Base-by-base conservation (phyloP, 2,329 filamentous ascomycete species). In the Sporothrix humicola region DNA sequence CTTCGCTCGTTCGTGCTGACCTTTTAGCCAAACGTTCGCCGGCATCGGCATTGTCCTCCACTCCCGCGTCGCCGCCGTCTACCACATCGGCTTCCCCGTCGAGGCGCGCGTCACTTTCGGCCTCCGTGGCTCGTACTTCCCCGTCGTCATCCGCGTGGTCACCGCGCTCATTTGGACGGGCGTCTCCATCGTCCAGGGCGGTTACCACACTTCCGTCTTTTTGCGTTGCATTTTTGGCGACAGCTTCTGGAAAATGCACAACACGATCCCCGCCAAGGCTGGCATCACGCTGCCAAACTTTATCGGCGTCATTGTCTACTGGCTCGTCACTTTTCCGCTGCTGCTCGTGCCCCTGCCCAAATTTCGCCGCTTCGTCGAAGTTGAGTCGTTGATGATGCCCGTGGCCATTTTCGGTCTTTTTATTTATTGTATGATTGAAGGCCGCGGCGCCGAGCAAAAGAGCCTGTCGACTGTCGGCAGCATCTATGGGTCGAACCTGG, bases 121-220 rank as follows among this genome's bases (percentile, higher is more conserved):
- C 1, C 37, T 71, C 12, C 20, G 42, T 12, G 94, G 94, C 0
- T 91, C 90, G 74, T 80, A 81, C 76, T 86, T 84, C 82, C 83
- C 84, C 1, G 81, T 79, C 9, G 80, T 83, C 72, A 83, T 83
- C 73, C 79, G 84, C 31, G 83, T 82, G 6, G 80, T 83, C 7
- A 84, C 86, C 4, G 86, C 85, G 75, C 85, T 87, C 73, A 84
- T 86, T 52, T 86, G 85, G 84, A 84, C 82, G 56, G 82, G 84
- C 68, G 93, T 97, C 26, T 93, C 96, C 80, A 83, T 88, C 8
- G 97, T 93, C 84, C 96, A 97, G 76, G 94, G 94, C 77, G 92
- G 92, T 26, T 93, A 93, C 76, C 84, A 97, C 74, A 97, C 97
- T 93, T 76, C 84, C 12, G 81, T 84, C 5, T 82, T 82, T 0